Conservation (phyloP, 129 eudicot genomes). For the Pulicaria dysenterica region DNA sequence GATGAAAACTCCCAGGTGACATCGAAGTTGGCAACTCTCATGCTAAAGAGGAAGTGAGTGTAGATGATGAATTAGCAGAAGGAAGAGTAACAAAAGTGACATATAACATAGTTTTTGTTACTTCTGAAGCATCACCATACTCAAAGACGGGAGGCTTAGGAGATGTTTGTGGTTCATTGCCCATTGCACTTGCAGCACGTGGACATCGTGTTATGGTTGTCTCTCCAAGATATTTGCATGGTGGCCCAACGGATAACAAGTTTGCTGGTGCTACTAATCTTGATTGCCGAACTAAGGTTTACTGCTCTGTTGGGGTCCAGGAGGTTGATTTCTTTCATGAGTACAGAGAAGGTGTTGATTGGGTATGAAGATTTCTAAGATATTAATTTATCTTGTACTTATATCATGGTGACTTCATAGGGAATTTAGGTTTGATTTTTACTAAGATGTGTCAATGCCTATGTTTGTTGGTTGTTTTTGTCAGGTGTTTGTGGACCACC, state of each 20-base stretch:
- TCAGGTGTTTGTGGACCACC: constrained; percentile 93
- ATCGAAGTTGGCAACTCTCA: constrained; percentile 25
- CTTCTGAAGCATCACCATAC: constrained; percentile 92
- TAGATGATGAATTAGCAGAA: constrained; percentile 40
- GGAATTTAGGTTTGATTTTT: too few relatives aligned
- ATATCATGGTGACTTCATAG: too few relatives aligned
- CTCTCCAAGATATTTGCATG: constrained; percentile 73
- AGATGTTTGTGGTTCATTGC: constrained; percentile 96
- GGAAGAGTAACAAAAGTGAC: constrained; percentile 31
- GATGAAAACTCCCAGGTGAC: neutral
- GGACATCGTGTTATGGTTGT: constrained; percentile 97
- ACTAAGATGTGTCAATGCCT: too few relatives aligned
- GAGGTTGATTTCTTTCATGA: constrained; percentile 82
- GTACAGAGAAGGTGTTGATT: constrained; percentile 85
- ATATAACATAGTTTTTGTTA: constrained; percentile 64
- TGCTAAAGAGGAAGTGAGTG: constrained; percentile 30
- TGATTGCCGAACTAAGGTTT: constrained; percentile 49
- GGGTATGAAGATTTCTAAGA: constrained; percentile 50
- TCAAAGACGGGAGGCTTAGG: constrained; percentile 95
- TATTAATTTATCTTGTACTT: neutral
- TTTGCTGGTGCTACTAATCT: constrained; percentile 58
- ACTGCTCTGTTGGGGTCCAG: constrained; percentile 78
- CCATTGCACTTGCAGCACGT: constrained; percentile 79
- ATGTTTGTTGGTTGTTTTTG: neutral
- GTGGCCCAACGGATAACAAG: constrained; percentile 53